Evolutionary conservation across 2,329 filamentous ascomycete genomes (phyloP).

Genomic region (Xylaria sp.): DNA sequence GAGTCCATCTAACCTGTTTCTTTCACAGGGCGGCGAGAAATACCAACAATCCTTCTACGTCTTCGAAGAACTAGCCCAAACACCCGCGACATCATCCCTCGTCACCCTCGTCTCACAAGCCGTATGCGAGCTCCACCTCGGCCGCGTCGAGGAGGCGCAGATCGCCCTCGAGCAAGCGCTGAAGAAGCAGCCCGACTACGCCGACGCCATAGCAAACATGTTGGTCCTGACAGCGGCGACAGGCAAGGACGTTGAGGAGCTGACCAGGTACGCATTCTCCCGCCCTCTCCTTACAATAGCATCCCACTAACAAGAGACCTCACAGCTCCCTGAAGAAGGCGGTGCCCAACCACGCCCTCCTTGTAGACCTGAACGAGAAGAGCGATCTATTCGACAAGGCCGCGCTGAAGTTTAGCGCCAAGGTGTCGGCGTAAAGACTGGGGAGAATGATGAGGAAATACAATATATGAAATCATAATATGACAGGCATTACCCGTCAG

Average conservation of each 20-base stretch:
- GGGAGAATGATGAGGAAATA: too few species aligned
- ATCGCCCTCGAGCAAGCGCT: conserved; percentile 76
- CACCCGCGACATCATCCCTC: conserved; percentile 71
- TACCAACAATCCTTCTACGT: conserved; percentile 98
- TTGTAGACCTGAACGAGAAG: conserved; percentile 77
- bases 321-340: conserved; percentile 50
- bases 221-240: conserved; percentile 72
- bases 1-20: conserved; percentile 3
- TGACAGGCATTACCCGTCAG: background rate
- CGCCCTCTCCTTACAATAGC: conserved; percentile 15
- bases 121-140: conserved; percentile 85
- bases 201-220: conserved; percentile 74
- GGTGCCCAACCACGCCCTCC: conserved; percentile 62
- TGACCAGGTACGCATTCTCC: conserved; percentile 51
- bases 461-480: background rate
- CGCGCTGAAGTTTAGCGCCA: conserved; percentile 78
- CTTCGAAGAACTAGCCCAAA: conserved; percentile 90
- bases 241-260: conserved; percentile 63
- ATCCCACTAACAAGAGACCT: conserved; percentile 1
- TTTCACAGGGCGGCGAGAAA: conserved; percentile 73
- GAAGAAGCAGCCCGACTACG: conserved; percentile 63
- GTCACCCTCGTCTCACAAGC: conserved; percentile 80
- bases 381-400: conserved; percentile 81
- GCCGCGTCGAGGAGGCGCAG: conserved; percentile 82
- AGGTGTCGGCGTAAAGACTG: conserved; percentile 55